Evolutionary conservation across 768 basidiomycete genomes (phyloP), one percentile per base, ranked within the genome.

Genomic region (Hericium alpestre): DNA sequence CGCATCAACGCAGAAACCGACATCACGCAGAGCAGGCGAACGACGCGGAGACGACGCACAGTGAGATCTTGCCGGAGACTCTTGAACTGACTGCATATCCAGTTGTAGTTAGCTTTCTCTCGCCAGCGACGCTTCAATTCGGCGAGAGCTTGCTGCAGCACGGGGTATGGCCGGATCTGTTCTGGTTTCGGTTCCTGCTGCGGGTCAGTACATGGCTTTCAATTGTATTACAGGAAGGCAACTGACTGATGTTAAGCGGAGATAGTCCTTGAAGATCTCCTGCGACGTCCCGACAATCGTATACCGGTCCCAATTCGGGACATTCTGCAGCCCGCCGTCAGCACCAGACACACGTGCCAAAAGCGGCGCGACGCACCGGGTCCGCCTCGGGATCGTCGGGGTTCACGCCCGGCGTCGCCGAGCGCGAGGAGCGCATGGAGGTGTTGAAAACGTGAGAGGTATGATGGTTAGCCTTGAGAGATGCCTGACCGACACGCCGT

Each of bases 1-100:
- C 10, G 27, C 15, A 25, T 63, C 53, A 22, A 16, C 25, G 59
- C 41, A 51, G 46, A 53, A 32, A 40, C 22, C 38, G 38, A 55
- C n/a, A 57, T 56, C 41, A 49, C 15, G 43, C 27, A 46, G 49
- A 12, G 47, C 43, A 54, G 48, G 49, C 38, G 18, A 38, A 53
- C 59, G 59, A 41, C 56, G 55, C 47, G 27, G 52, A 56, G 49
- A 57, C 37, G 49, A 80, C 90, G 74, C 73, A 95, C 95, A 63
- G 94, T 98, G 59, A 99, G 78, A 75, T 99, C 96, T 70, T 98
- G 96, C 43, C 96, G 84, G 58, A 99, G 74, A 69, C 90, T 93
- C 77, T 99, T 98, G 75, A 99, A 92, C 71, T 99, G 96, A 66
- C 89, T 96, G 68, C 95, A 93, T 67, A 97, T 91, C 86, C 92